Percentiles rank a stretch among this genome's conserved stretches.
Conservation (phyloP, 208 protist genomes). For the Acanthamoeba sp. region DNA sequence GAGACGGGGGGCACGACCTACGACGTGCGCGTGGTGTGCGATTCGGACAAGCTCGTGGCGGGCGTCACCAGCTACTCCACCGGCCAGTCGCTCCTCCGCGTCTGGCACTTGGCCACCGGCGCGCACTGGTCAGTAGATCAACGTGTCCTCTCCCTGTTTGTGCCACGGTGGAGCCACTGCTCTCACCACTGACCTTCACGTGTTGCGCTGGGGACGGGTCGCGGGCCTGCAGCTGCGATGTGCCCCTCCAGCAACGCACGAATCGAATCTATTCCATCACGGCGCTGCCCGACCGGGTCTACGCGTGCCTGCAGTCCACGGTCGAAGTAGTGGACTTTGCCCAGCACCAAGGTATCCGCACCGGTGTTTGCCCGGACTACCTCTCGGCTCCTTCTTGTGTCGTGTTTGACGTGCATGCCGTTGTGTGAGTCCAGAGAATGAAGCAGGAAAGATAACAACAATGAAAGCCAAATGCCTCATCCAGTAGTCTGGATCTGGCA, state of each 20-base stretch:
- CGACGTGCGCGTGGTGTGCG: background rate
- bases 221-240: background rate
- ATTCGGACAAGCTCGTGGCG: background rate
- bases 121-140: conserved; percentile 34
- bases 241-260: background rate
- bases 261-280: background rate
- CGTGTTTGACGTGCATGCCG: too few relatives aligned
- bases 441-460: too few relatives aligned
- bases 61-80: background rate
- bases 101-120: background rate
- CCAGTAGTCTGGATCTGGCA: too few relatives aligned
- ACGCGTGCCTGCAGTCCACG: background rate
- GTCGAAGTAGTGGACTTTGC: background rate
- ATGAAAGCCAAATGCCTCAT: too few relatives aligned
- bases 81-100: background rate
- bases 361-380: too few relatives aligned
- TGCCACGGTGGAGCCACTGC: background rate
- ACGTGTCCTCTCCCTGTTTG: background rate
- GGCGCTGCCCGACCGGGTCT: background rate
- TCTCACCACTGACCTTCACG: too few relatives aligned
- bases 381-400: too few relatives aligned
- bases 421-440: too few relatives aligned
- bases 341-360: too few relatives aligned
- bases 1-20: background rate
- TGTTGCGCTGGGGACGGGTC: too few relatives aligned